Base-by-base conservation (phyloP, 192 early-diverging fungal species). In the Spinellus fusiger region DNA sequence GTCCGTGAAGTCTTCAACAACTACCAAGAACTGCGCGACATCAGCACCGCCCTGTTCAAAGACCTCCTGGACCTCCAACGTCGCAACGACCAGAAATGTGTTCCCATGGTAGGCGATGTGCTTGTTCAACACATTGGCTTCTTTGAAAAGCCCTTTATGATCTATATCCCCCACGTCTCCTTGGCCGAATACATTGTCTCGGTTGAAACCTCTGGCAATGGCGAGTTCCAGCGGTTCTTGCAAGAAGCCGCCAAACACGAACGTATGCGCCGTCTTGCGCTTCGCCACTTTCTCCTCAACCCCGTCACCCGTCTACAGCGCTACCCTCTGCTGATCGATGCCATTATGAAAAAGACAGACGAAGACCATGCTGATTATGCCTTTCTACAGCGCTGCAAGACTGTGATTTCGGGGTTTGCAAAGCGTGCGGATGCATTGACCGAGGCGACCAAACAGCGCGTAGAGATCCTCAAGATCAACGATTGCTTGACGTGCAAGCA, bases 241-340 rank as follows among this genome's bases (percentile, higher is more conserved):
- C 81, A 83, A 51, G 84, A 64, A 35, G 44, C 58, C 1, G 51
- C 40, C 27, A 59, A 60, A 15, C 38, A 54, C 49, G 35, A 59
- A 37, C 69, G 63, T 20, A 61, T 58, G 13, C 37, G 59, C 12
- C 37, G 71, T 25, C 38, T 73, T 1, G 48, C 50, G 33, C 59
- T 73, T 33, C 61, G 71, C 33, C 62, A 68, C 49, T 73, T 68
- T 46, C 69, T 97, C 47, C 83, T 84, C 0, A 80, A 88, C 13
- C 96, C 96, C 28, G 87, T 88, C 0, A 88, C 91, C 16, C 86
- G 93, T 27, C 68, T 97, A 64, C 90, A 87, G 16, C 80, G 92
- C 40, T 98, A 95, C 61, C 87, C 86, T 8, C 76, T 98, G 26
- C 71, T 98, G 56, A 79, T 98, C 25, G 80, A 82, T 38, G 90